Evolutionary conservation across 495 filamentous ascomycete species (phyloP).

Genomic region (Podospora pseudoanserina): DNA sequence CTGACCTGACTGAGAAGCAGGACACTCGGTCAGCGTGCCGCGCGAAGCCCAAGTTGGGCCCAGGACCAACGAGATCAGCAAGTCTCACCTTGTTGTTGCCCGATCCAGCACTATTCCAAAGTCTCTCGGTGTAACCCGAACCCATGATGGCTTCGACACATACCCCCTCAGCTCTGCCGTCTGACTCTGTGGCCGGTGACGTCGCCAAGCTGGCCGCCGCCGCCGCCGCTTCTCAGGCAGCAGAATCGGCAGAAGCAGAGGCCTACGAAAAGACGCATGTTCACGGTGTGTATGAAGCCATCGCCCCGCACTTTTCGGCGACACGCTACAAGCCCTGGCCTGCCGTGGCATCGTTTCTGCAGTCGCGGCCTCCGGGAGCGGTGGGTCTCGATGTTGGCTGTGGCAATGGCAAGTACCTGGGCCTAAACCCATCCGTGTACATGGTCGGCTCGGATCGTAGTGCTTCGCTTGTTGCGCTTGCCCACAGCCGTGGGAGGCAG

Average conservation of each 20-base stretch:
- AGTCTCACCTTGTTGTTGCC: conserved; percentile 8
- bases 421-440: conserved; percentile 72
- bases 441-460: conserved; percentile 90
- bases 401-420: conserved; percentile 94
- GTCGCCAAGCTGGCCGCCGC: conserved; percentile 30
- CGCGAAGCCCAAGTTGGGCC: conserved; percentile 12
- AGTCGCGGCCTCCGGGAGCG: conserved; percentile 61
- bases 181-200: conserved; percentile 29
- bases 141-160: conserved; percentile 12
- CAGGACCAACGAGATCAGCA: neutral
- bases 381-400: conserved; percentile 89
- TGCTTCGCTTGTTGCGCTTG: conserved; percentile 69
- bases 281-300: conserved; percentile 89
- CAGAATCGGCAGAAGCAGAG: conserved; percentile 31
- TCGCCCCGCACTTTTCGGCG: conserved; percentile 89
- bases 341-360: conserved; percentile 77
- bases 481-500: conserved; percentile 59
- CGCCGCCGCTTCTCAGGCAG: conserved; percentile 14
- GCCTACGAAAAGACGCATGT: conserved; percentile 82
- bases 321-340: conserved; percentile 99
- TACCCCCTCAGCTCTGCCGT: conserved; percentile 29
- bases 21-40: neutral
- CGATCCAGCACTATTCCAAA: neutral
- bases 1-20: conserved; percentile 10
- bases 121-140: neutral